These are phyloP conservation scores for Hymenoscyphus occultus DNA, from an alignment of 2,329 filamentous ascomycete genomes.

Conservation along the genomic window DNA sequence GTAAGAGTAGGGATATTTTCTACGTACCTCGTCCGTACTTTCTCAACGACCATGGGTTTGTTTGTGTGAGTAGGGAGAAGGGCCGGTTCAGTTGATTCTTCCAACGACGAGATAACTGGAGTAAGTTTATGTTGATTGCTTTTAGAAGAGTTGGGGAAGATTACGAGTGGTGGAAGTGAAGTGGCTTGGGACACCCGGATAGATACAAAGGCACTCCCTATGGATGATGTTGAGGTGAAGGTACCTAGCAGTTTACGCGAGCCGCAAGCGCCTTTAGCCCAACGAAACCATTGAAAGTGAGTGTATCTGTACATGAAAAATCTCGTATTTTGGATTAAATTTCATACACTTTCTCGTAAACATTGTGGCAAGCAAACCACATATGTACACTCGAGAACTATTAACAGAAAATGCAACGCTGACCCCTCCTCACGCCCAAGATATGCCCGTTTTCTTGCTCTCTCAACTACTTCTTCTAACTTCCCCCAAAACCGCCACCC, in stretches of 20 bases:
- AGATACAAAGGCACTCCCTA: no score
- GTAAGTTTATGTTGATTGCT: no score
- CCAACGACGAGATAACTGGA: no score
- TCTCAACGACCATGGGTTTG: no score
- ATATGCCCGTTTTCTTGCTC: background rate
- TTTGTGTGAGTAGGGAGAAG: no score
- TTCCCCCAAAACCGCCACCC: conserved; percentile 44
- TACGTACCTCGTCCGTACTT: no score
- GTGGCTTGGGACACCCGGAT: no score
- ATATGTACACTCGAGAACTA: background rate
- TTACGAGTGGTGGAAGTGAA: background rate
- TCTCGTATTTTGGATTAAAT: background rate
- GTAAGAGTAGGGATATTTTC: no score
- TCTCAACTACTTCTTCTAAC: conserved; percentile 20
- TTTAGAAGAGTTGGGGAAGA: background rate
- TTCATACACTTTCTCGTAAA: background rate
- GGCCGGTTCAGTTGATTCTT: no score
- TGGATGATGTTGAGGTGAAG: no score
- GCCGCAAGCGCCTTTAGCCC: no score
- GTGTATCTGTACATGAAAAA: background rate
- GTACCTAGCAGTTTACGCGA: background rate
- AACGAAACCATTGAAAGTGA: no score
- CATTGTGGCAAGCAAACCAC: background rate
- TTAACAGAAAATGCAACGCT: conserved; percentile 8
- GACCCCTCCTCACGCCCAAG: background rate